These are phyloP conservation scores for Vitis vinifera DNA, from an alignment of 164 flowering plant species.

Conservation along the genomic window DNA sequence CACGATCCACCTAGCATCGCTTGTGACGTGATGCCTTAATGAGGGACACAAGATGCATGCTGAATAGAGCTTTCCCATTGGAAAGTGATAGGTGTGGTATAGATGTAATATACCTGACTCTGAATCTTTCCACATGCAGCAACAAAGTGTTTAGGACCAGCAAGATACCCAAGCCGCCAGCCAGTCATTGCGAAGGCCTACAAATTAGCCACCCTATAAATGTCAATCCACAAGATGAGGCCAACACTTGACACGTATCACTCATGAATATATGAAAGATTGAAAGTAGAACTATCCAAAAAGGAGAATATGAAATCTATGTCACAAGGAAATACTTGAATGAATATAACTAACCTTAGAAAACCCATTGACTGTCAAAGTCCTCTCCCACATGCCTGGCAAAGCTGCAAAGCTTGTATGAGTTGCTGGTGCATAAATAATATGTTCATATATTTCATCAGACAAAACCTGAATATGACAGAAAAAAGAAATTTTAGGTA, in stretches of 20 bases:
- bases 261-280: neutral
- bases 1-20: neutral
- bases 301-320: neutral
- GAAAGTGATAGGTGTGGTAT: neutral
- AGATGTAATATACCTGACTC: constrained; percentile 68
- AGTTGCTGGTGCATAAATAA: constrained; percentile 85
- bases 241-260: neutral
- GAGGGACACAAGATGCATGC: neutral
- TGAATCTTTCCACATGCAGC: constrained; percentile 86
- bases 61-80: neutral
- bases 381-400: constrained; percentile 98
- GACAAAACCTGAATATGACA: constrained; percentile 68
- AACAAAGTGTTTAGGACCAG: constrained; percentile 91
- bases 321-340: neutral
- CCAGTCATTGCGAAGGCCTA: constrained; percentile 99
- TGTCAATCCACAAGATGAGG: constrained; percentile 1
- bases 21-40: neutral
- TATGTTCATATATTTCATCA: constrained; percentile 97
- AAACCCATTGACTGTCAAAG: constrained; percentile 91
- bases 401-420: constrained; percentile 95
- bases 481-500: neutral
- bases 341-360: constrained; percentile 77
- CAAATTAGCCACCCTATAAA: constrained; percentile 10
- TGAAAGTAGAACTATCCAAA: too few relatives aligned
- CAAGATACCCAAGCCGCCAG: constrained; percentile 97